Evolutionary conservation across 1,284 basidiomycete species (phyloP), one percentile per base, ranked within the genome.

Genomic region (Ustilago lituana): DNA sequence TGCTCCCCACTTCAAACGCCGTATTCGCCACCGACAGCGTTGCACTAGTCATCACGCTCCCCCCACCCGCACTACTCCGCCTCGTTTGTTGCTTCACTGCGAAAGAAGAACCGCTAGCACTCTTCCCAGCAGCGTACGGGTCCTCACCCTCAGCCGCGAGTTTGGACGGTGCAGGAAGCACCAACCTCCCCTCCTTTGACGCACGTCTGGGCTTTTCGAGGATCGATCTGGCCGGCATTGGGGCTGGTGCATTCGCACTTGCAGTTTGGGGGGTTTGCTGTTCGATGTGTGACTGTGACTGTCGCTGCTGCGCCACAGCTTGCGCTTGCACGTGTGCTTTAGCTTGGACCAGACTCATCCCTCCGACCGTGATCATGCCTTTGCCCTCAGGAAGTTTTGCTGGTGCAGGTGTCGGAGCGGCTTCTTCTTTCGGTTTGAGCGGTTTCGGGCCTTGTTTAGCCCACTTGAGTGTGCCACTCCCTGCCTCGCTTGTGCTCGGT

Each of bases 1-100:
- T 63, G 32, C 39, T 49, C 1, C 65, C 65, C 14, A 68, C 65
- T 26, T 67, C 49, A 19, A 67, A 67, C 4, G 50, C 37, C 3
- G 64, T 67, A 9, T 29, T 66, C 5, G 26, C 27, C 2, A 17
- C 36, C 9, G 56, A 33, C 1, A 37, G 39, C 1, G 63, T 44
- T 38, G 40, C 19, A 9, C n/a, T n/a, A n/a, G n/a, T n/a, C n/a
- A n/a, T n/a, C n/a, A 29, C 37, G 15, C 40, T 40, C 4, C 33
- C 17, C 15, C 49, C 49, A n/a, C 11, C 37, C 8, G 38, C 29
- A 0, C n/a, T 32, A 15, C 31, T 23, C 4, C 19, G 17, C 12
- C 36, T 24, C 7, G 17, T 12, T 10, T 17, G 8, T 19, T 38
- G n/a, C 14, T 15, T 22, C 23, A 23, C n/a, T n/a, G n/a, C n/a